Evolutionary conservation across 352 stramenopile genomes (phyloP), one percentile per base, ranked within the genome.

Genomic region (Phytophthora tentaculata): DNA sequence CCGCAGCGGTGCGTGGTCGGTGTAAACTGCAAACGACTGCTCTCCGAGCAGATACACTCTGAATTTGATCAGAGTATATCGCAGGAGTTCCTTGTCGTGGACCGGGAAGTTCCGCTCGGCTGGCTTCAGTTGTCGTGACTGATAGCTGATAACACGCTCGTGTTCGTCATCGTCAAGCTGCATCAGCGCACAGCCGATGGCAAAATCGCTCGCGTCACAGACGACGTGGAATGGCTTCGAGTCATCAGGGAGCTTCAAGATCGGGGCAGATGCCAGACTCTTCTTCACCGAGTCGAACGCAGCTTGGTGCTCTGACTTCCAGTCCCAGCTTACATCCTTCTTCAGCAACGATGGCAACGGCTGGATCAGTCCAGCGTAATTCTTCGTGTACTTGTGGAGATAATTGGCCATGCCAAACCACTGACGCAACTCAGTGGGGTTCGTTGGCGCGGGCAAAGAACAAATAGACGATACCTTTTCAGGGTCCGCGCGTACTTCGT

Each of bases 131-230:
- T 43, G 10, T n/a, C 35, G 35, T 2, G 35, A 43, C 10, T 17
- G 12, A 9, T n/a, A 43, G 35, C 14, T 43, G 12, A n/a, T n/a
- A n/a, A 43, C 35, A 3, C 10, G 14, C 14, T 43, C 35, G 14
- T n/a, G 2, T 2, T n/a, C 35, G 3, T 48, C 41, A 14, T 48
- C 41, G 14, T 48, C 41, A 48, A 48, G 2, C 7, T 48, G 37
- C 22, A 55, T 61, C 32, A 56, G 56, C 1, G 41, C 16, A 5
- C 56, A 73, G 0, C 56, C 45, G 5, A 76, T 76, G 19, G 39
- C 67, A 22, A 50, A 64, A 10, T 70, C n/a, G 24, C 60, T 65
- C 29, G 58, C 14, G 69, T 68, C 55, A 20, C 64, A 77, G 0
- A 74, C 66, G 2, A 74, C 66, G 23, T 56, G 43, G 23, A 76